Evolutionary conservation across 202 grass and related monocot species (phyloP).

Genomic region (Thinopyrum obtusiflorum): DNA sequence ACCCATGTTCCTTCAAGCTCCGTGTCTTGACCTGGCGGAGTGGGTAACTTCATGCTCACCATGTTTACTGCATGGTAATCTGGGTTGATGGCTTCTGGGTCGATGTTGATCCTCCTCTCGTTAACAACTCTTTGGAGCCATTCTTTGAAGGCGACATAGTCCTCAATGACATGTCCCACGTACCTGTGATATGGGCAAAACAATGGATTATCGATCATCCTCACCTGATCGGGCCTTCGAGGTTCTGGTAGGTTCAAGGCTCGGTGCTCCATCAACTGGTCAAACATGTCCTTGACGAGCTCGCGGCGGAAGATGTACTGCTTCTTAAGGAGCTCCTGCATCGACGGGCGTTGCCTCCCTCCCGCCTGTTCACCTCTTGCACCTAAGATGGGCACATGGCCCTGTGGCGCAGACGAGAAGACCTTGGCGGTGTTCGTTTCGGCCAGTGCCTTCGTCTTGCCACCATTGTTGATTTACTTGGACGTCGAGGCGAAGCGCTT

Average conservation of each 20-base stretch:
- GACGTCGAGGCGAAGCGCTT: no score
- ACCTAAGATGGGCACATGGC: no score
- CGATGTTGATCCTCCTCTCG: no score
- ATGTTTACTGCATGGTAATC: no score
- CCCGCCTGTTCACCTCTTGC: not conserved
- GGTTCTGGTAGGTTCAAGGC: not conserved
- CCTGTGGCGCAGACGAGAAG: no score
- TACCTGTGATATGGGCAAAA: not conserved
- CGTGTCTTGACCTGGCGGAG: not conserved
- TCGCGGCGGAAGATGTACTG: not conserved
- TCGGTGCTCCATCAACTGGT: not conserved
- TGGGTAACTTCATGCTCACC: no score
- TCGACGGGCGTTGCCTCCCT: accelerated
- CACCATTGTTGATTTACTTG: no score
- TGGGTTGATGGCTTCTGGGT: no score
- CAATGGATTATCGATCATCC: not conserved
- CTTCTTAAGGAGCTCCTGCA: not conserved
- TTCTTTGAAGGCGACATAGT: no score
- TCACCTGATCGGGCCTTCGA: not conserved
- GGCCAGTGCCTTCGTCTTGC: no score
- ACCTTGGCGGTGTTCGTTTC: not conserved
- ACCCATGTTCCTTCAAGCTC: not conserved
- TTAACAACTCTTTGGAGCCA: no score
- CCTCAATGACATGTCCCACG: not conserved
- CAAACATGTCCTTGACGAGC: not conserved